Evolutionary conservation across 2,329 filamentous ascomycete species (phyloP).

Genomic region (Xylariaceae sp.): DNA sequence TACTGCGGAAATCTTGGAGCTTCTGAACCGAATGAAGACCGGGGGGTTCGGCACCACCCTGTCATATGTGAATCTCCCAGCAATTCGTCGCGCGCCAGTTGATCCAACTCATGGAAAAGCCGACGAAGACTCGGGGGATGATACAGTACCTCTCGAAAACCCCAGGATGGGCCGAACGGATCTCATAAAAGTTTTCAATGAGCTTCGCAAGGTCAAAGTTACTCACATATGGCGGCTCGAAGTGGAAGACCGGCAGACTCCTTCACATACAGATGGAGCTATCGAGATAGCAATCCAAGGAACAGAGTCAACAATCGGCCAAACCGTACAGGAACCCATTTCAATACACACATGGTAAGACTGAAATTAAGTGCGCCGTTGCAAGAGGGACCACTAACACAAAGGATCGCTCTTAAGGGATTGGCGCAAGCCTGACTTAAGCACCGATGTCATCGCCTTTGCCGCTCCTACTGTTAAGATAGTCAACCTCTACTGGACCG

Average conservation of each 20-base stretch:
- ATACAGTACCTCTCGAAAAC: too few species aligned
- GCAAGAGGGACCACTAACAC: too few species aligned
- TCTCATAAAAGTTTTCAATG: neutral
- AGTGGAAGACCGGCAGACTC: neutral
- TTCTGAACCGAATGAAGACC: too few species aligned
- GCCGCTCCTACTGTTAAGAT: neutral
- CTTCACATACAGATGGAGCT: neutral
- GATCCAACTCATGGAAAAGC: too few species aligned
- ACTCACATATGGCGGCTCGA: neutral
- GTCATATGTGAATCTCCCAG: neutral
- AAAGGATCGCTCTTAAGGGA: neutral
- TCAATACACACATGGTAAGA: too few species aligned
- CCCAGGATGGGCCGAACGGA: neutral
- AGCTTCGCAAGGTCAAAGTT: neutral
- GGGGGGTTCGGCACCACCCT: neutral
- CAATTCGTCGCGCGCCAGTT: neutral
- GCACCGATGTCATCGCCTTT: neutral
- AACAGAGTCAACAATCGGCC: neutral
- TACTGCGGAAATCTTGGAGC: too few species aligned
- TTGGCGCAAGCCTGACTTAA: neutral
- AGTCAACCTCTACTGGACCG: too few species aligned
- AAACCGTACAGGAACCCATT: too few species aligned
- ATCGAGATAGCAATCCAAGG: neutral
- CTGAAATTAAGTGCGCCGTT: too few species aligned
- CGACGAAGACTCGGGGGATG: too few species aligned